Evolutionary conservation across 768 basidiomycete genomes (phyloP), one percentile per base, ranked within the genome.

Genomic region (Russula sp.): DNA sequence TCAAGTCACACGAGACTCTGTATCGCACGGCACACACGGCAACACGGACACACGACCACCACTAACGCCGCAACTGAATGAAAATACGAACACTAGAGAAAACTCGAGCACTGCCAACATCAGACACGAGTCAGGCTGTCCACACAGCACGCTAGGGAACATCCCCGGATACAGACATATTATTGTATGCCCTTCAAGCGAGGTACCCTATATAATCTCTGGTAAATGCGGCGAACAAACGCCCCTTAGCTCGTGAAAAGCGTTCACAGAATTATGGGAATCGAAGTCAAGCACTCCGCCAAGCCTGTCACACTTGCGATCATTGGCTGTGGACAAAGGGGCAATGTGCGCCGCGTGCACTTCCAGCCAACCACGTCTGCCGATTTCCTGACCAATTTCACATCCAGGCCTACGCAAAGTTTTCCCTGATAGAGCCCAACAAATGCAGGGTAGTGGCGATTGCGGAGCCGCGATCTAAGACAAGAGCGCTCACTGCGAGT

Each of bases 241-340:
- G 9, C 16, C 37, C 18, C 57, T 39, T 50, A 14, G 40, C 32
- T 51, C 40, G 18, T 47, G 31, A 22, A 22, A 18, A 48, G 32
- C 45, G 32, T 37, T 48, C 42, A 37, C 37, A 37, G 5, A 37
- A 45, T 2, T 57, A 74, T 74, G 74, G 68, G 68, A 14, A 48
- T 68, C 54, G 62, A 70, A 27, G 51, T 68, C 3, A 44, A 61
- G 32, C 62, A 52, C 51, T 44, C 57, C 16, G 18, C 62, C 9
- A 58, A 73, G 20, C 82, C 85, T 11, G 75, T 93, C 50, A 93
- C 89, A 0, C 68, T 94, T 40, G 91, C 84, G 14, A 76, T 94
- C 63, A 73, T 95, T 37, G 93, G 93, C 20, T 91, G 90, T 68
- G 93, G 93, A 6, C 85, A 89, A 71, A 84, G 93, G 59, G 93